Percentiles rank a stretch among this genome's conserved stretches.
These are phyloP conservation scores for Phytophthora europaea DNA, from an alignment of 352 stramenopile genomes.

Conservation along the genomic window DNA sequence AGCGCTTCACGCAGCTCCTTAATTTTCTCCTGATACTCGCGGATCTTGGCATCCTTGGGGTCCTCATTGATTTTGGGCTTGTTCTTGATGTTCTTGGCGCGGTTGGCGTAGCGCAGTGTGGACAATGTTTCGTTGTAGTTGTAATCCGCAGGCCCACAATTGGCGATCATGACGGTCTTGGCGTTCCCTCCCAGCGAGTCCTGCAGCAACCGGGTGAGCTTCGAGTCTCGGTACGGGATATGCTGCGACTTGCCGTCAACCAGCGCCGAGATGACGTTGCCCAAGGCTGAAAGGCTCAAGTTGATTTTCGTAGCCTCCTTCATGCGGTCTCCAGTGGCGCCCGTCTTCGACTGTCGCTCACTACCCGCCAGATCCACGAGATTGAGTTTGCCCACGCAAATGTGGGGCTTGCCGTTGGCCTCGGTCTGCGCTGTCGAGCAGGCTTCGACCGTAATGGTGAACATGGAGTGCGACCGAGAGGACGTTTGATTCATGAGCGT, in stretches of 20 bases:
- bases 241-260: conserved; percentile 93
- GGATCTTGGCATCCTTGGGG: conserved; percentile 75
- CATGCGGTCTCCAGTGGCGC: conserved; percentile 91
- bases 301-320: conserved; percentile 96
- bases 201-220: conserved; percentile 90
- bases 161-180: conserved; percentile 98
- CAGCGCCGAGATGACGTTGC: conserved; percentile 88
- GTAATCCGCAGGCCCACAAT: conserved; percentile 96
- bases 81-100: conserved; percentile 96
- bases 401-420: conserved; percentile 61
- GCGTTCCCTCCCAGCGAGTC: conserved; percentile 96
- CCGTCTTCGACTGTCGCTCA: conserved; percentile 95
- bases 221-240: conserved; percentile 94
- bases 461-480: conserved; percentile 96
- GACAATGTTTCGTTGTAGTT: conserved; percentile 97
- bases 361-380: conserved; percentile 96
- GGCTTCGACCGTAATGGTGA: conserved; percentile 95
- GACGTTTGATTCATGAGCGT: conserved; percentile 98
- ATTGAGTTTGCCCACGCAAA: conserved; percentile 96
- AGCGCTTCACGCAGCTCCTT: conserved; percentile 63
- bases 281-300: conserved; percentile 76
- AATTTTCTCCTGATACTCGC: conserved; percentile 74
- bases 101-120: conserved; percentile 95
- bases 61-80: conserved; percentile 95
- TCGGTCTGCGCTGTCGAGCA: conserved; percentile 59